Conservation (phyloP, 495 filamentous ascomycete species). For the Chaetomium tenue region DNA sequence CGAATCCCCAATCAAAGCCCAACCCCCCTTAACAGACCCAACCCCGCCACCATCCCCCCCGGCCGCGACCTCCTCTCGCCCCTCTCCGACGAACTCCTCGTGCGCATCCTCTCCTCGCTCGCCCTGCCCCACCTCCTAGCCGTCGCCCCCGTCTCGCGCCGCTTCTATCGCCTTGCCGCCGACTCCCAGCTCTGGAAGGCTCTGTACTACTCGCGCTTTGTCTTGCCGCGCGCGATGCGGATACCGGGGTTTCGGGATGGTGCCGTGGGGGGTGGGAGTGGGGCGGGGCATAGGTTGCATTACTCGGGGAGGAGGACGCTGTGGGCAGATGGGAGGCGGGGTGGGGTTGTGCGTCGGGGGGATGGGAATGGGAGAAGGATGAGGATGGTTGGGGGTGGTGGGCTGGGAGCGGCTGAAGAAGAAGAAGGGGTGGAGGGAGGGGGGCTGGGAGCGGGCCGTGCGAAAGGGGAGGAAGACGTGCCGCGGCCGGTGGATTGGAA, state of each 20-base stretch:
- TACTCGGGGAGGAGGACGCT: constrained; percentile 72
- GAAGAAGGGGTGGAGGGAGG: not conserved
- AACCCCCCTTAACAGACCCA: not conserved
- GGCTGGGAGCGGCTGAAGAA: constrained; percentile 12
- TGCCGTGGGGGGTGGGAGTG: constrained; percentile 12
- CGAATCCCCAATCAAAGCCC: no score
- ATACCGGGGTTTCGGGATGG: constrained; percentile 65
- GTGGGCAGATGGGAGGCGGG: constrained; percentile 69
- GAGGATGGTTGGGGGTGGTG: no score
- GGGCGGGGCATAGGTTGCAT: constrained; percentile 44
- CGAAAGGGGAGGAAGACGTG: not conserved
- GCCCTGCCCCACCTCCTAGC: constrained; percentile 64
- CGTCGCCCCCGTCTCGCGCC: constrained; percentile 76
- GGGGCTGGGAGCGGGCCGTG: no score
- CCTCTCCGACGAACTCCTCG: constrained; percentile 83
- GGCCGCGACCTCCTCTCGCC: constrained; percentile 48
- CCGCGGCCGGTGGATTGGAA: constrained; percentile 63
- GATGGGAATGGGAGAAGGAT: constrained; percentile 42
- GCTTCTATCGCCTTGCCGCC: constrained; percentile 68
- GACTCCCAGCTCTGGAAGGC: constrained; percentile 92
- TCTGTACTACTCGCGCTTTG: constrained; percentile 85
- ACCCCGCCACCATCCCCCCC: not conserved
- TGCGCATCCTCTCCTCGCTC: constrained; percentile 79
- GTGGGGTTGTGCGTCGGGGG: constrained; percentile 44
- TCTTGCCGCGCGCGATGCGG: constrained; percentile 74